phyloP scores from a whole-genome alignment of 2,329 filamentous ascomycete species.

The Penicillium sp. region DNA sequence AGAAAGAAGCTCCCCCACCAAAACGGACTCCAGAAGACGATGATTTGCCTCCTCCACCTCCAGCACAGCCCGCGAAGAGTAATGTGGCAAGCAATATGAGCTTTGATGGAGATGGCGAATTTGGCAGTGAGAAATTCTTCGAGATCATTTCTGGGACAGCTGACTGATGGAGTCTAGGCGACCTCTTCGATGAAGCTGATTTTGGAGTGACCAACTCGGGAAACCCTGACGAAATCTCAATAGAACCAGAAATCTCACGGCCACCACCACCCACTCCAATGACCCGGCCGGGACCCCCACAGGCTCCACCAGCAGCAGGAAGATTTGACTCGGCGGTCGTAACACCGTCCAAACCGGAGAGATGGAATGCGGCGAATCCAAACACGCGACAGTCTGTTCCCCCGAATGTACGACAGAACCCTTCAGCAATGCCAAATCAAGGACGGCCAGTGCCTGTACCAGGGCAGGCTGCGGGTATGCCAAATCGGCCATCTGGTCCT shows the following conservation, averaged over 20 bases:
- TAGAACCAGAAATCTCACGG: conserved; percentile 40
- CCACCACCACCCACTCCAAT: conserved; percentile 26
- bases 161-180: conserved; percentile 31
- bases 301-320: conserved; percentile 18
- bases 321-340: conserved; percentile 24
- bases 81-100: conserved; percentile 25
- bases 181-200: conserved; percentile 70
- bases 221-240: conserved; percentile 69
- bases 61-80: conserved; percentile 23
- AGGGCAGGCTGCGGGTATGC: conserved; percentile 17
- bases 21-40: conserved; percentile 44
- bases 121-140: conserved; percentile 34
- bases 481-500: conserved; percentile 13
- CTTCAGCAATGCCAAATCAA: conserved; percentile 16
- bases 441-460: conserved; percentile 16
- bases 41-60: conserved; percentile 41
- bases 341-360: conserved; percentile 39
- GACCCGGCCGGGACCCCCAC: conserved; percentile 18
- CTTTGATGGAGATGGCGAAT: conserved; percentile 40
- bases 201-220: conserved; percentile 64
- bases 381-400: conserved; percentile 21
- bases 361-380: conserved; percentile 22
- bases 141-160: background rate
- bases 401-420: conserved; percentile 20
- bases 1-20: conserved; percentile 48